Evolutionary conservation across 2,329 filamentous ascomycete species (phyloP).

Genomic region (Hypomyces rosellus): DNA sequence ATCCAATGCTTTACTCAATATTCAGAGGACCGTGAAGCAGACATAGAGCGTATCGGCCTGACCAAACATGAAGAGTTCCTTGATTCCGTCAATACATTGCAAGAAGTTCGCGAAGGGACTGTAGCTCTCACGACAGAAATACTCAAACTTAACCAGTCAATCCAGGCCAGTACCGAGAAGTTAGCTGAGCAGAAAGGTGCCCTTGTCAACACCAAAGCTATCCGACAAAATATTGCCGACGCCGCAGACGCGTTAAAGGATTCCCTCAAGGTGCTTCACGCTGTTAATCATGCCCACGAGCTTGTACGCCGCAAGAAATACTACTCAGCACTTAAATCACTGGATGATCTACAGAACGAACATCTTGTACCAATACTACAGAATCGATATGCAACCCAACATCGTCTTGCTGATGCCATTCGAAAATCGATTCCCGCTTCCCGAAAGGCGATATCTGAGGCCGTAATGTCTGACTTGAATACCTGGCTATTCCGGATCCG

Average conservation of each 20-base stretch:
- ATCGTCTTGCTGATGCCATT: constrained; percentile 91
- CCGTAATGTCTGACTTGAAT: constrained; percentile 94
- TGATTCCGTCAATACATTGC: constrained; percentile 86
- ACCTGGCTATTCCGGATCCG: constrained; percentile 94
- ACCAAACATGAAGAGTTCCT: constrained; percentile 97
- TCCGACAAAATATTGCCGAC: constrained; percentile 93
- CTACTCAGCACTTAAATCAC: constrained; percentile 85
- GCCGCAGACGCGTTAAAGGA: constrained; percentile 82
- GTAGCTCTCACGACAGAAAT: constrained; percentile 87
- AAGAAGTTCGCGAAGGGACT: constrained; percentile 84
- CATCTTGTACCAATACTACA: constrained; percentile 68
- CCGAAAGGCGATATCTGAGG: constrained; percentile 87
- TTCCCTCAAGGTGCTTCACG: constrained; percentile 83
- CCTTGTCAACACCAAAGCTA: constrained; percentile 83
- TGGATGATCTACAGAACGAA: constrained; percentile 95
- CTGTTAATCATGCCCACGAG: constrained; percentile 92
- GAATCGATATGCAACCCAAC: constrained; percentile 84
- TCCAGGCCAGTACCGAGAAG: constrained; percentile 90
- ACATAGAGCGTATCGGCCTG: constrained; percentile 91
- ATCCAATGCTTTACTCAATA: constrained; percentile 67
- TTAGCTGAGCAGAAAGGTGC: constrained; percentile 91
- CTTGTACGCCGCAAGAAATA: constrained; percentile 89
- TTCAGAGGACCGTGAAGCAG: constrained; percentile 76
- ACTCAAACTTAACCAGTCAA: constrained; percentile 84
- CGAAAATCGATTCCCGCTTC: constrained; percentile 92